These are phyloP conservation scores for Plectosphaerella plurivora DNA, from an alignment of 2,329 filamentous ascomycete genomes.

Conservation along the genomic window DNA sequence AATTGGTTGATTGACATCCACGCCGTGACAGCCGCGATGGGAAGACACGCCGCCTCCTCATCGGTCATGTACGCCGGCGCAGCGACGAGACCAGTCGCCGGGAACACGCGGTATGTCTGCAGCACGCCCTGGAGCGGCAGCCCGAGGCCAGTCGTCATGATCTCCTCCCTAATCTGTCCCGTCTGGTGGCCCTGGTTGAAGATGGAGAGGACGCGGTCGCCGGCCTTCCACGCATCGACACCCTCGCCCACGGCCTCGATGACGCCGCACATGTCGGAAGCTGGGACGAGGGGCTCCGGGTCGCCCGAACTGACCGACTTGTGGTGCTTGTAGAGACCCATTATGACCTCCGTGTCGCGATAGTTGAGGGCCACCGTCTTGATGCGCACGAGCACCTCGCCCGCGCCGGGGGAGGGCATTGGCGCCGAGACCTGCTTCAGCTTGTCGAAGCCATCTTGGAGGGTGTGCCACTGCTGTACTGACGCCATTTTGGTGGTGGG, in stretches of 20 bases:
- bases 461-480: constrained; percentile 47
- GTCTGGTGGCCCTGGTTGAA: constrained; percentile 55
- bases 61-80: constrained; percentile 52
- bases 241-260: constrained; percentile 42
- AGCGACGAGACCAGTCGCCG: constrained; percentile 48
- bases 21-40: constrained; percentile 58
- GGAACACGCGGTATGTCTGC: constrained; percentile 56
- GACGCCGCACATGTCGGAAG: constrained; percentile 66
- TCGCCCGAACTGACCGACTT: constrained; percentile 37
- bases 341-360: constrained; percentile 52
- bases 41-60: constrained; percentile 56
- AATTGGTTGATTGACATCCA: constrained; percentile 63
- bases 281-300: constrained; percentile 50
- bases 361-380: constrained; percentile 43
- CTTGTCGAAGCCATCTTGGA: constrained; percentile 51
- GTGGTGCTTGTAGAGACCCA: constrained; percentile 65
- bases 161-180: constrained; percentile 52
- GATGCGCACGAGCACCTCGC: constrained; percentile 48
- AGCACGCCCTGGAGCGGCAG: constrained; percentile 55
- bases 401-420: constrained; percentile 41
- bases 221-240: constrained; percentile 39
- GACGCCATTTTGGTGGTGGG: constrained; percentile 3
- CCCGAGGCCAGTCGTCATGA: constrained; percentile 56
- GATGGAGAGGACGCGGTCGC: constrained; percentile 63
- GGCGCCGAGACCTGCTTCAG: constrained; percentile 37